Conservation (phyloP, 805 yeast species). For the Schwanniomyces sp. region DNA sequence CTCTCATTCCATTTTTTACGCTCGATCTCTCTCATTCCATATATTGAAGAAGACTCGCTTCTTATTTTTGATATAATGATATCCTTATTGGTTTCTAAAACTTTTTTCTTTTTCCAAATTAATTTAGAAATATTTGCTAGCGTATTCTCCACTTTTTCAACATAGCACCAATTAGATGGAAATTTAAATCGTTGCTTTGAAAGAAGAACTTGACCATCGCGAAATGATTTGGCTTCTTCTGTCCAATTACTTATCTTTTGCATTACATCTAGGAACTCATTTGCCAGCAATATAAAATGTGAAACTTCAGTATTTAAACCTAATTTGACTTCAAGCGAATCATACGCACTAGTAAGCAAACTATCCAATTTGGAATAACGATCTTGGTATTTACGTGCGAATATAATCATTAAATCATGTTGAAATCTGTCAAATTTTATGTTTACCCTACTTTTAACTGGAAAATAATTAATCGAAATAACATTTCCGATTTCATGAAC, state of each 20-base stretch:
- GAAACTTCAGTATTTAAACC: conserved; percentile 39
- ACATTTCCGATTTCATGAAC: conserved; percentile 36
- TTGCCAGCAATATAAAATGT: conserved; percentile 37
- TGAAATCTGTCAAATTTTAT: conserved; percentile 64
- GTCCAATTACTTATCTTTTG: conserved; percentile 13
- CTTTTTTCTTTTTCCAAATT: conserved; percentile 27
- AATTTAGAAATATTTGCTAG: conserved; percentile 41
- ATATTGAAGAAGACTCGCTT: conserved; percentile 37
- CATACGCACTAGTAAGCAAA: conserved; percentile 30
- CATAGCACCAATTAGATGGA: conserved; percentile 55
- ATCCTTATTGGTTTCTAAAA: conserved; percentile 44
- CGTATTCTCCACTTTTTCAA: conserved; percentile 62
- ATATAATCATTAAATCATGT: conserved; percentile 37
- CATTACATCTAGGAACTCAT: conserved; percentile 16
- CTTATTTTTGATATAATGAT: conserved; percentile 41
- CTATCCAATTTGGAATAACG: conserved; percentile 27
- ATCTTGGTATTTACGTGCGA: conserved; percentile 37
- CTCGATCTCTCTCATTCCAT: conserved; percentile 27
- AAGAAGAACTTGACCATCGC: conserved; percentile 36
- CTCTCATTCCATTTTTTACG: conserved; percentile 47
- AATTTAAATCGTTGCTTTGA: conserved; percentile 46
- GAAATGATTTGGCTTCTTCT: conserved; percentile 10
- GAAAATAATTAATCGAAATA: conserved; percentile 44
- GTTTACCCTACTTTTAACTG: conserved; percentile 52
- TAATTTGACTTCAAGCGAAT: conserved; percentile 24